Percentiles rank a stretch among this genome's conserved stretches.
These are phyloP conservation scores for Iris macrosiphon DNA, from an alignment of 106 monocot genomes.

Conservation along the genomic window DNA sequence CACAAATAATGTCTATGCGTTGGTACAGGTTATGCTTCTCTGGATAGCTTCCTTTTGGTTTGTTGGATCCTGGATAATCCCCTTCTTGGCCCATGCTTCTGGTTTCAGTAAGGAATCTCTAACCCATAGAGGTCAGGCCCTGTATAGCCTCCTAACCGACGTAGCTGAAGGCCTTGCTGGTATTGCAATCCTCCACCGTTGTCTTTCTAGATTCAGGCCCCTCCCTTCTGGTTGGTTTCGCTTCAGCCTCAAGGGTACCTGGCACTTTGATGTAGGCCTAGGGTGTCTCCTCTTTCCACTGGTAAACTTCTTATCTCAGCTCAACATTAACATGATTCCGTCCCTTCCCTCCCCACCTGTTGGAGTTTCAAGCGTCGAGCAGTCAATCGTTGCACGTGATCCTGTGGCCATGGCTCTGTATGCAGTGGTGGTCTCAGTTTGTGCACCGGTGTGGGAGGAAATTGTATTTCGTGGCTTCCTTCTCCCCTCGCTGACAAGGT, in stretches of 20 bases:
- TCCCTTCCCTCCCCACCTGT: constrained; percentile 20
- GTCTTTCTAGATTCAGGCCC: constrained; percentile 39
- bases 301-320: constrained; percentile 37
- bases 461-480: constrained; percentile 60
- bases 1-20: too few species aligned
- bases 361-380: constrained; percentile 42
- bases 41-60: constrained; percentile 66
- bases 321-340: constrained; percentile 42
- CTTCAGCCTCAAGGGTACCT: constrained; percentile 45
- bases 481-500: constrained; percentile 48
- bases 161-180: constrained; percentile 48
- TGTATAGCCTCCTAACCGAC: constrained; percentile 58
- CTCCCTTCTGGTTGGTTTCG: constrained; percentile 52
- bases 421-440: constrained; percentile 42
- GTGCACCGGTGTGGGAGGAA: constrained; percentile 60
- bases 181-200: constrained; percentile 44
- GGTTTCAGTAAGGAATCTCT: constrained; percentile 47
- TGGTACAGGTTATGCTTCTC: constrained; percentile 48
- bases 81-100: constrained; percentile 39
- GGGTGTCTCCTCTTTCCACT: constrained; percentile 51
- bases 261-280: constrained; percentile 46
- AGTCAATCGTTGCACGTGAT: constrained; percentile 51
- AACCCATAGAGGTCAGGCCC: constrained; percentile 50
- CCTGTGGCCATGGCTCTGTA: constrained; percentile 55
- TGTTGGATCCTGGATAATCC: constrained; percentile 59